Evolutionary conservation across 2,329 filamentous ascomycete species (phyloP).

Genomic region (Ophiostoma perfectum): DNA sequence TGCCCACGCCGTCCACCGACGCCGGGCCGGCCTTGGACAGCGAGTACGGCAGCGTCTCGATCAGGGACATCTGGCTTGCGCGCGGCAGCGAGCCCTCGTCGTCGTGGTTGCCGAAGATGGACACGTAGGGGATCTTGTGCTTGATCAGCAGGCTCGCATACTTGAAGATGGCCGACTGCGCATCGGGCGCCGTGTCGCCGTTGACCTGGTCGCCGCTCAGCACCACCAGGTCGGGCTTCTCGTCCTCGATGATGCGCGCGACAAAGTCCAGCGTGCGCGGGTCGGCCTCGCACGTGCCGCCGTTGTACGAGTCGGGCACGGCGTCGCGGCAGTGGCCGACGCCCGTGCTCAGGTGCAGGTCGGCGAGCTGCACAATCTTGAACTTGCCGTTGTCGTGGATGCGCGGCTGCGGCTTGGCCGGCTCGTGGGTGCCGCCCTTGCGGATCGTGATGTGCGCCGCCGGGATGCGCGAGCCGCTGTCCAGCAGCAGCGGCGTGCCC

Average conservation of each 20-base stretch:
- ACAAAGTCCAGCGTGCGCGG: slow-evolving; percentile 88
- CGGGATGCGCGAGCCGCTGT: slow-evolving; percentile 55
- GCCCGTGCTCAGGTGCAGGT: slow-evolving; percentile 88
- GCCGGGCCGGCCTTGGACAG: slow-evolving; percentile 78
- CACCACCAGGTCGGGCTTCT: slow-evolving; percentile 88
- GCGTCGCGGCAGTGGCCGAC: slow-evolving; percentile 79
- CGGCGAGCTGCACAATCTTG: slow-evolving; percentile 95
- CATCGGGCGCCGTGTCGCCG: slow-evolving; percentile 84
- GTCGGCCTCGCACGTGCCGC: slow-evolving; percentile 82
- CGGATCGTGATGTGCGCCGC: slow-evolving; percentile 73
- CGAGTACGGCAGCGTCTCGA: slow-evolving; percentile 83
- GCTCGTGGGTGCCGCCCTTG: slow-evolving; percentile 60
- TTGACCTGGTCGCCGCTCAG: slow-evolving; percentile 94
- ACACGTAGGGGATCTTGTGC: slow-evolving; percentile 82
- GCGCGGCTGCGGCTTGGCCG: slow-evolving; percentile 65
- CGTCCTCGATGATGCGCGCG: slow-evolving; percentile 74
- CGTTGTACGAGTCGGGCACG: slow-evolving; percentile 66
- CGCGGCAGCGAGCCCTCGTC: slow-evolving; percentile 81
- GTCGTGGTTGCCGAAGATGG: slow-evolving; percentile 97
- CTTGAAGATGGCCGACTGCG: slow-evolving; percentile 91
- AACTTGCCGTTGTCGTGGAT: slow-evolving; percentile 88
- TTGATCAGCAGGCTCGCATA: slow-evolving; percentile 77
- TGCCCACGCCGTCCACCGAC: slow-evolving; percentile 83
- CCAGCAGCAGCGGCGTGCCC: slow-evolving; percentile 66
- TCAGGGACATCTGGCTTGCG: slow-evolving; percentile 72